phyloP scores from a whole-genome alignment of 106 monocot species.

The Dendrobium officinale region DNA sequence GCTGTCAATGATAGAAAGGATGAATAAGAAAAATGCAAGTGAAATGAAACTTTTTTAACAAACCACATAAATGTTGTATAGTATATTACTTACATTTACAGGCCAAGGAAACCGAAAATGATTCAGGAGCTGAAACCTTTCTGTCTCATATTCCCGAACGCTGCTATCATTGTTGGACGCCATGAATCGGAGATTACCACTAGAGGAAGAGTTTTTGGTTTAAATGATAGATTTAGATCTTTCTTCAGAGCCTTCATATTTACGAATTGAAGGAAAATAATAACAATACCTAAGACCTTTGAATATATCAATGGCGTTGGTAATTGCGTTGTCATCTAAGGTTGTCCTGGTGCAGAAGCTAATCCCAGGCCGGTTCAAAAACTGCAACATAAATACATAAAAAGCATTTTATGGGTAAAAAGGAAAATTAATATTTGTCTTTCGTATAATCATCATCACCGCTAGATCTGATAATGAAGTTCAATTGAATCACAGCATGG shows the following conservation, averaged over 20 bases:
- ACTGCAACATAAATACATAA: slow-evolving; percentile 16
- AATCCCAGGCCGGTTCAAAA: slow-evolving; percentile 35
- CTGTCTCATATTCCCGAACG: slow-evolving; percentile 49
- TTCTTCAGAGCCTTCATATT: background rate
- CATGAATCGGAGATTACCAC: slow-evolving; percentile 51
- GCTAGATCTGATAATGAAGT: too few relatives aligned
- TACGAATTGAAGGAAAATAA: background rate
- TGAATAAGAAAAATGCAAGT: background rate
- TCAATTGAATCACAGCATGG: too few relatives aligned
- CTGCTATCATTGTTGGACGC: slow-evolving; percentile 63
- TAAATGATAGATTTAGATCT: background rate
- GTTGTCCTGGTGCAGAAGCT: slow-evolving; percentile 59
- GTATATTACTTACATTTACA: slow-evolving; percentile 51
- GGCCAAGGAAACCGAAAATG: slow-evolving; percentile 73
- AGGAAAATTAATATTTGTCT: too few relatives aligned
- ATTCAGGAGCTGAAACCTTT: slow-evolving; percentile 59
- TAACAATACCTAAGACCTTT: slow-evolving; percentile 29
- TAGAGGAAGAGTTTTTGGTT: slow-evolving; percentile 15
- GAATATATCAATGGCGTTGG: slow-evolving; percentile 72
- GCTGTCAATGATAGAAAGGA: slow-evolving; percentile 21
- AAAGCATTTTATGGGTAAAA: background rate
- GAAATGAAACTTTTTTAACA: background rate
- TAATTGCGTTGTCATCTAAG: slow-evolving; percentile 59
- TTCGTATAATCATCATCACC: background rate
- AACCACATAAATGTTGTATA: background rate